Evolutionary conservation across 2,329 filamentous ascomycete species (phyloP), one percentile per base, ranked within the genome.

Genomic region (Aureobasidium sp.): DNA sequence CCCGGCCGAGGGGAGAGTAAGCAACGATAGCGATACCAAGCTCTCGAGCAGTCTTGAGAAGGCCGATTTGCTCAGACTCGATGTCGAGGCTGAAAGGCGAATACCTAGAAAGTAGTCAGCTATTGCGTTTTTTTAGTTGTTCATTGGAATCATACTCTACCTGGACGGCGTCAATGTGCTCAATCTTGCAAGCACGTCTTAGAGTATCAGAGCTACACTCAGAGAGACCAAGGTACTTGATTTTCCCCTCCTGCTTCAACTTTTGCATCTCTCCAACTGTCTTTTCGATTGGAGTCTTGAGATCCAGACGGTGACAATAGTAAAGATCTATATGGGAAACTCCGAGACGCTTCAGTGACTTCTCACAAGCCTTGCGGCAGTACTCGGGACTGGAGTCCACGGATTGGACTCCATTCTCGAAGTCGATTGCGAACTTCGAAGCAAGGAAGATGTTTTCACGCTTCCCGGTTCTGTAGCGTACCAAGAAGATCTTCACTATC

Each of bases 1-100:
- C 88, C 1, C 88, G 82, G 2, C 87, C 88, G 2, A 91, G 81
- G 2, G 89, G 89, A 20, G 82, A 84, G 76, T 88, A 90, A 2
- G 86, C 84, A 2, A 91, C 81, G 8, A 88, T 77, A 0, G 86
- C 78, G 3, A 88, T 78, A 1, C 87, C 88, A 3, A 91, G 83
- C 71, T 90, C 86, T n/a, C 84, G 81, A 66, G 82, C 85, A 0
- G 88, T 87, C 33, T 80, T 75, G 1, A 90, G 77, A 2, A 91
- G 76, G 29, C 82, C 73, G 1, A 81, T 83, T 47, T 80, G 74
- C 0, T 78, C 73, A 5, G 77, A 82, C 72, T 93, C 90, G 67
- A 92, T 87, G 45, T 88, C 85, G 38, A 90, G 80, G 3, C 81
- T 75, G 73, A 85, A 88, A 0, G 83, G 83, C 25, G 77, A 82